Evolutionary conservation across 805 yeast species (phyloP).

Genomic region (Brettanomyces nanus): DNA sequence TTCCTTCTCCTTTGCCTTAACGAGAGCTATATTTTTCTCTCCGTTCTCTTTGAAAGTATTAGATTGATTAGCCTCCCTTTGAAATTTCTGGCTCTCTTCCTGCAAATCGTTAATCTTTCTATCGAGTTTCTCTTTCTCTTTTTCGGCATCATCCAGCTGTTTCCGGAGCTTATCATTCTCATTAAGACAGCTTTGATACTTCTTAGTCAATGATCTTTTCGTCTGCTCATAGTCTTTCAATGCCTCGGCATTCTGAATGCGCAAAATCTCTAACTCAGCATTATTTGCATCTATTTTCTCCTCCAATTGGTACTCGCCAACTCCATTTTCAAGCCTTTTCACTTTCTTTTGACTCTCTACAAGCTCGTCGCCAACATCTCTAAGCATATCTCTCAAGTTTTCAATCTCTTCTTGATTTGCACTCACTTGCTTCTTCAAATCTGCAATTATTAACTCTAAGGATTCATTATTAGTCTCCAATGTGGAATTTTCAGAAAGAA

Average conservation of each 20-base stretch:
- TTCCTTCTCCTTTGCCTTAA: constrained; percentile 32
- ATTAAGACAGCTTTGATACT: constrained; percentile 12
- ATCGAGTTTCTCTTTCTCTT: constrained; percentile 27
- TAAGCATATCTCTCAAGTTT: constrained; percentile 64
- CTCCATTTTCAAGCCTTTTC: constrained; percentile 27
- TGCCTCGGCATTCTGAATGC: constrained; percentile 30
- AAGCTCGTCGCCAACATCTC: constrained; percentile 69
- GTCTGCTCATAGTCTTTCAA: constrained; percentile 28
- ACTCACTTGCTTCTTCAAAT: constrained; percentile 26
- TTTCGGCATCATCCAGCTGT: constrained; percentile 26
- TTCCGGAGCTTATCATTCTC: constrained; percentile 14
- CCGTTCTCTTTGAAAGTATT: not conserved
- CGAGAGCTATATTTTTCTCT: constrained; percentile 40
- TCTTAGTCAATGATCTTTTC: constrained; percentile 18
- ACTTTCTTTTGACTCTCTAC: constrained; percentile 59
- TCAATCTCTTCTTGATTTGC: constrained; percentile 56
- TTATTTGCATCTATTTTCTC: constrained; percentile 7
- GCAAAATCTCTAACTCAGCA: constrained; percentile 23
- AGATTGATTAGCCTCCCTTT: too few relatives aligned
- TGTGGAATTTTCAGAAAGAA: constrained; percentile 6
- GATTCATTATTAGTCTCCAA: constrained; percentile 6
- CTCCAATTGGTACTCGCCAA: not conserved
- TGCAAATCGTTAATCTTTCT: constrained; percentile 28
- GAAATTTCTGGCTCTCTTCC: not conserved
- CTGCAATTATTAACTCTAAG: too few relatives aligned